phyloP scores from a whole-genome alignment of 208 protist species.

The Acanthamoeba pearcei region DNA sequence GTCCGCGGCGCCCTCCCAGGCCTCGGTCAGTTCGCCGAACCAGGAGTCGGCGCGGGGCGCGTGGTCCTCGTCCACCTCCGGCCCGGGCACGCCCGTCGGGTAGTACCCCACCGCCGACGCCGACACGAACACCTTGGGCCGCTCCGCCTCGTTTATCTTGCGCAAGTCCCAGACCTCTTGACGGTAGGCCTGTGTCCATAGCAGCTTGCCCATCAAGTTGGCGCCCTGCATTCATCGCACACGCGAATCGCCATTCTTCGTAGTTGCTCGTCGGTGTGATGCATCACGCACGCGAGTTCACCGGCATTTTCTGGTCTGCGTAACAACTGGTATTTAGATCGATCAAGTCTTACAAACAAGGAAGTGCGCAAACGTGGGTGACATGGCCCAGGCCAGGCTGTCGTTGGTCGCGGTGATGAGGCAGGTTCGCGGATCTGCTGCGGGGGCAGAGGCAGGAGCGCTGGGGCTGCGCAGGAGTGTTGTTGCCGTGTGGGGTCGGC shows the following conservation, averaged over 20 bases:
- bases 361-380: neutral
- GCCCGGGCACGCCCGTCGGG: conserved; percentile 64
- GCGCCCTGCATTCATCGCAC: neutral
- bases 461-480: neutral
- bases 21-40: conserved; percentile 42
- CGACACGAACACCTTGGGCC: conserved; percentile 52
- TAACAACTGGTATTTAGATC: too few species aligned
- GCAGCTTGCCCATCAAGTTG: conserved; percentile 54
- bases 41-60: conserved; percentile 18
- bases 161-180: conserved; percentile 61
- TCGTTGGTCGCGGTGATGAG: neutral
- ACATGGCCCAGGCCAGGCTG: neutral
- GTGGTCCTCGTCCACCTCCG: conserved; percentile 65
- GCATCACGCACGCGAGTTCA: too few species aligned
- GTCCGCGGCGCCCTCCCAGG: conserved; percentile 15
- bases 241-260: neutral
- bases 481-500: neutral
- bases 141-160: neutral
- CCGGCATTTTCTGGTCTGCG: too few species aligned
- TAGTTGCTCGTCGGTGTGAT: too few species aligned
- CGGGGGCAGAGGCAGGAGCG: too few species aligned
- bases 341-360: too few species aligned
- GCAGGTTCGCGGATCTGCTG: neutral
- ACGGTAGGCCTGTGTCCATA: conserved; percentile 49
- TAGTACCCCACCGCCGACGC: conserved; percentile 65